A percentile compares a stretch with the other conserved stretches of the same genome.
These are phyloP conservation scores for Pseudogymnoascus sp. DNA, from an alignment of 2,329 filamentous ascomycete species.

Conservation along the genomic window DNA sequence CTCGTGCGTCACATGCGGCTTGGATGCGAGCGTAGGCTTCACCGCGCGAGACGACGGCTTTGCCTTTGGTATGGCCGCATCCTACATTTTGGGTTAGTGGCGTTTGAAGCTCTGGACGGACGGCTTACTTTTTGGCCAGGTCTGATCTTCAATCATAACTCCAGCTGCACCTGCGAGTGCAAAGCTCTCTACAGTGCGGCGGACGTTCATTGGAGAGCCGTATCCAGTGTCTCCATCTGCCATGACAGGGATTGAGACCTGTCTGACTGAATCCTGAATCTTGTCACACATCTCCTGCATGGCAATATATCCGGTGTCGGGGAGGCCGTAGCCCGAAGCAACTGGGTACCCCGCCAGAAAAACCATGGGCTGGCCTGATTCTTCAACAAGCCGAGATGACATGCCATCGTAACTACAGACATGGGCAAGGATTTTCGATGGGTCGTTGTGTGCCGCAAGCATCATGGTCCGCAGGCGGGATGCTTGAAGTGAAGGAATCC, in stretches of 20 bases:
- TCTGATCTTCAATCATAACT: conserved; percentile 41
- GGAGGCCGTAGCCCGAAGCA: conserved; percentile 34
- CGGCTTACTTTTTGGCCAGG: conserved; percentile 40
- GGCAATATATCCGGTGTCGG: conserved; percentile 43
- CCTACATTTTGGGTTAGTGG: conserved; percentile 21
- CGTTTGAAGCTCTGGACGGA: neutral
- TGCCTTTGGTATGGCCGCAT: conserved; percentile 41
- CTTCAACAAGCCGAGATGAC: conserved; percentile 37
- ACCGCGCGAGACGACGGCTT: conserved; percentile 37
- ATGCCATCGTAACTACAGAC: conserved; percentile 38
- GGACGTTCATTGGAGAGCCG: conserved; percentile 41
- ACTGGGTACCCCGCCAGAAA: conserved; percentile 39
- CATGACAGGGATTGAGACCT: conserved; percentile 35
- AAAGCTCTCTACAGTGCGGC: conserved; percentile 38
- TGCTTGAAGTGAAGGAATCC: conserved; percentile 33
- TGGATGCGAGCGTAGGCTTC: conserved; percentile 41
- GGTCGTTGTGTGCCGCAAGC: conserved; percentile 34
- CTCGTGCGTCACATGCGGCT: conserved; percentile 39
- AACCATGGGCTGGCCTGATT: conserved; percentile 39
- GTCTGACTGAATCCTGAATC: conserved; percentile 36
- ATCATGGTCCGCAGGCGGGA: conserved; percentile 34
- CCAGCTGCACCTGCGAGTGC: conserved; percentile 29
- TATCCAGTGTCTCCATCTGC: conserved; percentile 43
- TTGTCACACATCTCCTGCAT: conserved; percentile 40
- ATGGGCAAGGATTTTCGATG: conserved; percentile 38